Percentiles rank a stretch among this genome's conserved stretches.
phyloP scores from a whole-genome alignment of 2,329 filamentous ascomycete species.

The Dothistroma pini region DNA sequence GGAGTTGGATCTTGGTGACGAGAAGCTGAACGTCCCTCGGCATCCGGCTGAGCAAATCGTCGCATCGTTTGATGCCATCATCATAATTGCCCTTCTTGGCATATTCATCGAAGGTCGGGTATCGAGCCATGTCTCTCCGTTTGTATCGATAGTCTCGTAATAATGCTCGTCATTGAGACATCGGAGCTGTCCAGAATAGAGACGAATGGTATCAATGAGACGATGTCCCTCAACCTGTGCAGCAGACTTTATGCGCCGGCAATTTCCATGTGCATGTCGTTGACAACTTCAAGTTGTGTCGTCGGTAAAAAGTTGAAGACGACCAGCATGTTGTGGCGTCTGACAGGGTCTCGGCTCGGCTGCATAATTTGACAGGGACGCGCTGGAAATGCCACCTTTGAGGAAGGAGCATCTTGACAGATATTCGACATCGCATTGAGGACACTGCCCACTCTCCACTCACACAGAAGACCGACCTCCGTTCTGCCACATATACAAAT shows the following conservation, averaged over 20 bases:
- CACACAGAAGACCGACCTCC: neutral
- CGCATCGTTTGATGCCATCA: slow-evolving; percentile 34
- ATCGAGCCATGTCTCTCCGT: slow-evolving; percentile 30
- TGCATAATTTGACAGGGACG: neutral
- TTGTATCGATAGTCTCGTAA: neutral
- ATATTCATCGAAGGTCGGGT: slow-evolving; percentile 35
- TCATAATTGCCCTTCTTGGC: slow-evolving; percentile 25
- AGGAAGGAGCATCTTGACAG: neutral
- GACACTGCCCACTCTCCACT: neutral
- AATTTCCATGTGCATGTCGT: neutral
- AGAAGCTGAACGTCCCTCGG: slow-evolving; percentile 31
- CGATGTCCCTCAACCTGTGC: neutral
- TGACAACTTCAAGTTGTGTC: neutral
- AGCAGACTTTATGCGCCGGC: neutral
- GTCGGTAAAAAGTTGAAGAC: slow-evolving; percentile 1
- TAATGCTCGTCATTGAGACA: neutral
- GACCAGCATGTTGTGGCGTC: neutral
- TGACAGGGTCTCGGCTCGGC: neutral
- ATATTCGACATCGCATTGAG: neutral
- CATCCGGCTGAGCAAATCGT: slow-evolving; percentile 31
- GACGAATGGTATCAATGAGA: neutral
- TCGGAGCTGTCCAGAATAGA: neutral
- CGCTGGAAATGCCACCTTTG: neutral
- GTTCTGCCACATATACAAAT: neutral
- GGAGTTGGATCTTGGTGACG: slow-evolving; percentile 31